Percentiles rank a stretch among this genome's conserved stretches.
Conservation (phyloP, 768 basidiomycete species). For the Mycena latifolia region DNA sequence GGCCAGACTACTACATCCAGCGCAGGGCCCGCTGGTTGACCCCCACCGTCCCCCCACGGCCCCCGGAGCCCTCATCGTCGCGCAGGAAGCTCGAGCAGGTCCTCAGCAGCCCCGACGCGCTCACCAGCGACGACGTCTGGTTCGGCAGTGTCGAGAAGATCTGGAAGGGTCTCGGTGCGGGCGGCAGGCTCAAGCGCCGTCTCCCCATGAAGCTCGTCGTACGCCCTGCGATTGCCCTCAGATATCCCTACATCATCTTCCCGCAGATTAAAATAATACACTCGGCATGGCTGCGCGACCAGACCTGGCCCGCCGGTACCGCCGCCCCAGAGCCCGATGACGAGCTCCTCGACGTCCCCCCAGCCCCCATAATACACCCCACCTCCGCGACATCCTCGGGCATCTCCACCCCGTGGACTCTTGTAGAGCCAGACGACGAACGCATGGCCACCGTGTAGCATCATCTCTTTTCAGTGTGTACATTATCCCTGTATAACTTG, state of each 20-base stretch:
- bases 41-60: conserved; percentile 39
- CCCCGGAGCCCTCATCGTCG: conserved; percentile 48
- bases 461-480: conserved; percentile 15
- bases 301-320: conserved; percentile 79
- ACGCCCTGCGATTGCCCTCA: conserved; percentile 44
- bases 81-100: conserved; percentile 64
- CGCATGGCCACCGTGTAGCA: background rate
- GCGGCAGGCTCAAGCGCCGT: conserved; percentile 67
- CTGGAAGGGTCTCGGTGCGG: conserved; percentile 72
- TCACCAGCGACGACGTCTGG: conserved; percentile 68
- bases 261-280: conserved; percentile 78
- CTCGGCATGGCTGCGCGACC: conserved; percentile 81
- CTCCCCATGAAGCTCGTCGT: conserved; percentile 78
- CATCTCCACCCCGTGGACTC: conserved; percentile 43
- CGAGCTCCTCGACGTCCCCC: conserved; percentile 41
- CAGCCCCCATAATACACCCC: conserved; percentile 31
- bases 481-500: conserved; percentile 26
- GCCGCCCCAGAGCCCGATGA: conserved; percentile 75
- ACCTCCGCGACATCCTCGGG: conserved; percentile 38
- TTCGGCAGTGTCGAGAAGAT: conserved; percentile 66
- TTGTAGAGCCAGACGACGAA: conserved; percentile 19
- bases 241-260: conserved; percentile 17
- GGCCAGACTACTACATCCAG: conserved; percentile 72
- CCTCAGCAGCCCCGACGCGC: conserved; percentile 59
- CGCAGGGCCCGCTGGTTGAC: conserved; percentile 74